Base-by-base conservation (phyloP, 768 basidiomycete genomes). In the Boletus bicolor region DNA sequence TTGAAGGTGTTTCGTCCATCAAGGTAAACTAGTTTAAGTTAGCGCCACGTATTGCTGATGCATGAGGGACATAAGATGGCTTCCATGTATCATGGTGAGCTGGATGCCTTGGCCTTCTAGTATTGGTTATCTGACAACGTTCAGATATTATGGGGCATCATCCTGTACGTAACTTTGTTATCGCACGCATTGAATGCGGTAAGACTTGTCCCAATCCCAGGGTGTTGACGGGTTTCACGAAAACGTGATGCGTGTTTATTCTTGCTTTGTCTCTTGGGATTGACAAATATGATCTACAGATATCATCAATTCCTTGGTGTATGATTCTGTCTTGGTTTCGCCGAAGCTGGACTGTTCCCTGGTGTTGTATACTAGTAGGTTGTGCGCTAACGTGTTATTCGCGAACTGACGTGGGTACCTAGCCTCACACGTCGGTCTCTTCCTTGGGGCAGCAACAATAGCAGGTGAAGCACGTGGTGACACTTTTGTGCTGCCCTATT, bases 271-370 rank as follows among this genome's bases (percentile, higher is more conserved):
- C 11, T 41, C 7, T 24, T 24, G 11, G 30, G 24, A n/a, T 37
- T 54, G 35, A 52, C 32, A 24, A 5, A 49, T 24, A 15, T 35
- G 26, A n/a, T 19, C 19, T 41, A 5, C 58, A 87, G 86, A 26
- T 87, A 84, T 62, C 78, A 78, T 9, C 80, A 86, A 63, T 77
- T 87, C 14, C 78, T 85, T 12, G 84, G 77, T 19, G 75, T 74
- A 10, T 79, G 85, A 10, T 69, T 83, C 7, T 80, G 78, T 55
- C 79, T 89, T 0, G 88, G 87, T 3, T 64, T 85, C 2, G 79
- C 85, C 0, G 88, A 90, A 69, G 83, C 85, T 5, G 86, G 88
- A 4, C 65, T 88, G 10, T 89, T 86, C 68, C 87, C 88, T 11
- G 87, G 87, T 26, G 84, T 89, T 10, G 79, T 81, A 0, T 91